Evolutionary conservation across 805 yeast genomes (phyloP).

Genomic region (Maudiozyma bulderi): DNA sequence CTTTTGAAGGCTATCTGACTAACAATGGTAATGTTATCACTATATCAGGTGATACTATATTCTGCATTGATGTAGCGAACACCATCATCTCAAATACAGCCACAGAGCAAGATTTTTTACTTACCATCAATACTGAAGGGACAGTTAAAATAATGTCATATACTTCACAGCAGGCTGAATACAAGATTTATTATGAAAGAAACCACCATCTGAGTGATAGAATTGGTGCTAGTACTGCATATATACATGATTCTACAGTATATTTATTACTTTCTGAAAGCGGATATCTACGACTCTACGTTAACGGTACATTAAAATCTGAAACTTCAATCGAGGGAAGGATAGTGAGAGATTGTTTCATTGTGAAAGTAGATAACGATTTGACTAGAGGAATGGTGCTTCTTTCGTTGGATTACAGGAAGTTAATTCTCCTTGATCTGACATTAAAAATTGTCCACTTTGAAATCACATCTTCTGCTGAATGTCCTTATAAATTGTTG

Average conservation of each 20-base stretch:
- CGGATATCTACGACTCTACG: neutral
- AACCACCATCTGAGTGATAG: too few relatives aligned
- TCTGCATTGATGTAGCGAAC: neutral
- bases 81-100: neutral
- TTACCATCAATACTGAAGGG: neutral
- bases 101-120: neutral
- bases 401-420: neutral
- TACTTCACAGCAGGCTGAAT: too few relatives aligned
- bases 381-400: neutral
- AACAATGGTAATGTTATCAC: neutral
- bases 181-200: too few relatives aligned
- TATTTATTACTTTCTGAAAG: too few relatives aligned
- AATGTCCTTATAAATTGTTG: neutral
- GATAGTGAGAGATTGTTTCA: neutral
- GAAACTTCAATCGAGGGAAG: neutral
- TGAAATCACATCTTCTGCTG: neutral
- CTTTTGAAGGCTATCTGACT: neutral
- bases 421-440: neutral
- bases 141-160: neutral
- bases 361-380: neutral
- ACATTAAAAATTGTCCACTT: neutral
- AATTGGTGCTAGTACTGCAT: too few relatives aligned
- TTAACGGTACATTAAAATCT: neutral
- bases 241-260: too few relatives aligned
- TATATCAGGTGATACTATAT: neutral